Base-by-base conservation (phyloP, 805 yeast species). In the Grigorovia humatica region DNA sequence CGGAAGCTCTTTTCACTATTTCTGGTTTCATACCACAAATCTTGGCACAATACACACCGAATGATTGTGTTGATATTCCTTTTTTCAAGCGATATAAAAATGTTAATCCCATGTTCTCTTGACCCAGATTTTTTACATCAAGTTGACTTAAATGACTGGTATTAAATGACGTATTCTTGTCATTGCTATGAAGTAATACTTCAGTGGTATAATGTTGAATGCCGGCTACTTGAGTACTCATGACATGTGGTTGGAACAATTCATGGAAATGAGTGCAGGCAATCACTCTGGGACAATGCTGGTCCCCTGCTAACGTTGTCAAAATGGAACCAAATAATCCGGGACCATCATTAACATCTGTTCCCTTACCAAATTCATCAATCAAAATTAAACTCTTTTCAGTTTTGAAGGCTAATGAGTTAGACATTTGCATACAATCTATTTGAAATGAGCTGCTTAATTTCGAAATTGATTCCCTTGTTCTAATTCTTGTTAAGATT, bases 281-380 rank as follows among this genome's bases (percentile, higher is more conserved):
- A 1, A 75, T 44, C 0, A 66, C 59, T 48, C 69, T 56, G 0
- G 71, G 63, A 27, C 66, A 57, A 1, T n/a, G 38, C 3, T 19
- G n/a, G 6, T 44, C 38, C 13, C 27, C 38, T 6, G 55, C 49
- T 1, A 73, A 48, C 15, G 59, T 47, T 18, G 62, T 62, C 4
- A 76, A 52, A 2, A 71, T 58, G 0, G 76, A 59, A 1, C 76
- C 78, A 51, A 74, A 66, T 11, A 76, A 50, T 1, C 77, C 66
- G 0, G 77, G 76, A 0, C 79, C 79, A 50, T 76, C 77, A 12
- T 69, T 57, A 0, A 70, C 55, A 57, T 75, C 78, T 0, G 79
- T 77, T 0, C 81, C 81, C 53, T 76, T 76, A 0, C 82, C 82
- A 61, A 74, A 77, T 53, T 78, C 82, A 59, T 78, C 81, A 27